Evolutionary conservation across 768 basidiomycete genomes (phyloP), one percentile per base, ranked within the genome.

Genomic region (Leccinum boreale): DNA sequence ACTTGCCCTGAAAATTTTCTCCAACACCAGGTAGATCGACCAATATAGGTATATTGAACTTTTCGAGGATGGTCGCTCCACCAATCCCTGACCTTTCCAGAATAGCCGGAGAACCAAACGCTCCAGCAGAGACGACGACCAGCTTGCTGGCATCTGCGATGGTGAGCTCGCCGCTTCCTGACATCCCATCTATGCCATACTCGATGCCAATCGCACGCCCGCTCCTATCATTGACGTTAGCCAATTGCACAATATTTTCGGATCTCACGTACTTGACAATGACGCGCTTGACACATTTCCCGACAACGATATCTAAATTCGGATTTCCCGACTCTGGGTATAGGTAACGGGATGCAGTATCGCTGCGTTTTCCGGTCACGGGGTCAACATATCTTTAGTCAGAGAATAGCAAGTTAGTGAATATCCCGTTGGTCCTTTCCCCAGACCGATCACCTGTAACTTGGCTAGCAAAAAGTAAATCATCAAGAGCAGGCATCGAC

Each of bases 101-200:
- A 23, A 85, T 81, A 2, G 79, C 67, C 0, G 83, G 80, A 0
- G 82, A 81, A 2, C 83, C 83, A 55, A 85, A 81, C 1, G 82
- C 73, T 0, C 83, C 84, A 6, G 77, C 76, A 1, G 79, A 78
- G 12, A 84, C 44, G 19, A 84, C 77, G 0, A 84, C 78, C 2
- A 83, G 69, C 4, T 71, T 52, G 11, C 19, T 47, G 4, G 74
- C 77, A 7, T 50, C 63, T 10, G 70, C 75, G 1, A 55, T 60
- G 11, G 53, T 49, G 2, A 64, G n/a, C 8, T 62, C 28, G 48
- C n/a, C 11, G 45, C 46, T 55, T 0, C 33, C 29, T 11, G 3
- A 3, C 29, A 4, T n/a, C 12, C 15, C 60, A 6, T 60, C 64
- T 2, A 3, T 73, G 1, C 54, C 62, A 11, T 69, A 78, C 48